Percentiles rank a stretch among this genome's conserved stretches.
These are phyloP conservation scores for Boeremia lycopersici DNA, from an alignment of 2,329 filamentous ascomycete species.

Conservation along the genomic window DNA sequence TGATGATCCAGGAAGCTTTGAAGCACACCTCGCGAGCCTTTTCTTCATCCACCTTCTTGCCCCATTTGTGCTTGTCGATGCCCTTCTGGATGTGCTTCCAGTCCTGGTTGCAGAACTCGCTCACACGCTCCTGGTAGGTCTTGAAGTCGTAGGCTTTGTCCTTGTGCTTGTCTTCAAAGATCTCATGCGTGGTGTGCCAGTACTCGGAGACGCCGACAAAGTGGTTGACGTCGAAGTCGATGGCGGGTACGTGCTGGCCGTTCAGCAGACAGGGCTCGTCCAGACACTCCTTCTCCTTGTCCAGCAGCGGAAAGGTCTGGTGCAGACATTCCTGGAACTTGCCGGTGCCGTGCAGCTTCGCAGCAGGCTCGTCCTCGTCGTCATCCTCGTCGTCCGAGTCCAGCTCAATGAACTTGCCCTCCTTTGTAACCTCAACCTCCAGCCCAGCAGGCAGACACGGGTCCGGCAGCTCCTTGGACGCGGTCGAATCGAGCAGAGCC, in stretches of 20 bases:
- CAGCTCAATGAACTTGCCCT: constrained; percentile 65
- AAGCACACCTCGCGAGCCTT: constrained; percentile 90
- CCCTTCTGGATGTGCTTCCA: constrained; percentile 78
- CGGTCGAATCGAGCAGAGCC: constrained; percentile 70
- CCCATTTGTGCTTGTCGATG: constrained; percentile 70
- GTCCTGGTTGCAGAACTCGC: constrained; percentile 81
- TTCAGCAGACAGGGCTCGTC: constrained; percentile 88
- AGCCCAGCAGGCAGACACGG: constrained; percentile 86
- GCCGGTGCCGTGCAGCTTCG: constrained; percentile 78
- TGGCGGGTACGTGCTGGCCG: constrained; percentile 89
- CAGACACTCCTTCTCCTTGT: constrained; percentile 84
- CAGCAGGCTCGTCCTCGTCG: constrained; percentile 43
- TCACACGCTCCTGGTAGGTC: constrained; percentile 84
- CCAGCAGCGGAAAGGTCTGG: constrained; percentile 81
- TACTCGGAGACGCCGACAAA: constrained; percentile 98
- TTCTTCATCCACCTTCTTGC: constrained; percentile 73
- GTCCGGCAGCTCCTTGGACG: constrained; percentile 76
- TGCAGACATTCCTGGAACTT: constrained; percentile 83
- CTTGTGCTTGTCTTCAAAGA: constrained; percentile 79
- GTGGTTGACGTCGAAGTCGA: constrained; percentile 96
- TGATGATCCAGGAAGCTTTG: constrained; percentile 98
- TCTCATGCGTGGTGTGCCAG: constrained; percentile 97
- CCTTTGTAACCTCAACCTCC: constrained; percentile 72
- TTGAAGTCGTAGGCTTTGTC: constrained; percentile 85
- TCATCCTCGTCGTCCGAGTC: constrained; percentile 50